Evolutionary conservation across 768 basidiomycete genomes (phyloP), one percentile per base, ranked within the genome.

Genomic region (Boletales sp.): DNA sequence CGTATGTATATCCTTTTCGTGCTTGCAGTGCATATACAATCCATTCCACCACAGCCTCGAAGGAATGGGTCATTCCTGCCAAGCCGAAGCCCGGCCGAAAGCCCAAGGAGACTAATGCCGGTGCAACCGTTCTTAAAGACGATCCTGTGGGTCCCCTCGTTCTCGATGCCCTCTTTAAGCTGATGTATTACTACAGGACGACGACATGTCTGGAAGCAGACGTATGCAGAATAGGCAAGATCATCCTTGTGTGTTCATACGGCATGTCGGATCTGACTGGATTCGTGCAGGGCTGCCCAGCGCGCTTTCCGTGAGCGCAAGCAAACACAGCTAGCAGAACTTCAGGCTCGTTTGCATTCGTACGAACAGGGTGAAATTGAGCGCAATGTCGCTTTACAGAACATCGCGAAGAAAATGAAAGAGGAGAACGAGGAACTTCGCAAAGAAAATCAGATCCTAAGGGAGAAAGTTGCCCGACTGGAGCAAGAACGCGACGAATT

Each of bases 311-410:
- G 91, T 42, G 91, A 93, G 62, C 81, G 91, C 52, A 93, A 90
- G 69, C 90, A 93, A 64, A 83, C 86, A 5, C 90, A 92, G 61
- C 84, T 94, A 33, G 83, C 87, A 9, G 90, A 92, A 55, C 78
- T 94, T 33, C 90, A 94, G 69, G 86, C 90, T 44, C 87, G 90
- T 41, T 74, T 94, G 44, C 84, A 87, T 54, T 80, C 81, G 17
- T 93, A 91, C 59, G 90, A 94, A 64, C 87, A 90, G 63, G 91
- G 91, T n/a, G 90, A 93, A 64, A 83, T 91, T 25, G 87, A 93
- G 65, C 83, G 89, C 49, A 91, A 87, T 61, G 81, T 93, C 44
- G 87, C 88, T 41, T 73, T 94, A 18, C 91, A 93, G 68, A 82
- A 77, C 46, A 80, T 90, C 47, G 89, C 88, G 13, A 91, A 90